These are phyloP conservation scores for Aquilaria malaccensis DNA, from an alignment of 345 rosid genomes.

Conservation along the genomic window DNA sequence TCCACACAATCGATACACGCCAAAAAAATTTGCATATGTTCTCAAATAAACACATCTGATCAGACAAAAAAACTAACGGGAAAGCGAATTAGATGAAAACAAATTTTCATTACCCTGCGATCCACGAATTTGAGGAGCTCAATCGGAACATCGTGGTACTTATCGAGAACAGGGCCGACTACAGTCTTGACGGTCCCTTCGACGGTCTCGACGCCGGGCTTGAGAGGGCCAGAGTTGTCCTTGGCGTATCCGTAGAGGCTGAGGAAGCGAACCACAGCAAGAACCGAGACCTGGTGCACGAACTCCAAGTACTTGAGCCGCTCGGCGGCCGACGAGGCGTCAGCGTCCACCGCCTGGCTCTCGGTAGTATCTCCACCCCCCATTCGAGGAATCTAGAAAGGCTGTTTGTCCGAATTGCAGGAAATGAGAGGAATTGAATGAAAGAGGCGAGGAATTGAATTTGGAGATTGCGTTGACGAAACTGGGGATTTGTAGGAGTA, in stretches of 20 bases:
- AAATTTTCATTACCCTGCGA: slow-evolving; percentile 44
- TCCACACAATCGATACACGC: too few species aligned
- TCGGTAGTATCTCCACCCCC: too few species aligned
- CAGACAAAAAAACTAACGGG: not conserved
- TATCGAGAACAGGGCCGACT: slow-evolving; percentile 66
- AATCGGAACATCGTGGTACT: slow-evolving; percentile 57
- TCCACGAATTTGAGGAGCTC: slow-evolving; percentile 72
- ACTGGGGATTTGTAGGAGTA: too few species aligned
- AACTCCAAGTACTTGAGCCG: slow-evolving; percentile 71
- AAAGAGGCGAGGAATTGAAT: too few species aligned
- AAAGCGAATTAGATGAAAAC: not conserved
- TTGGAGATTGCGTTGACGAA: too few species aligned
- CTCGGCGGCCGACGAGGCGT: slow-evolving; percentile 6
- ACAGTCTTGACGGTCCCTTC: slow-evolving; percentile 79
- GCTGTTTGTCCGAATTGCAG: too few species aligned
- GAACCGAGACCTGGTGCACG: slow-evolving; percentile 66
- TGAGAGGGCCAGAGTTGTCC: slow-evolving; percentile 76
- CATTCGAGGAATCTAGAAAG: too few species aligned
- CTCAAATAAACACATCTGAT: too few species aligned
- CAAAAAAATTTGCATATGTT: too few species aligned
- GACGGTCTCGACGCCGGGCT: slow-evolving; percentile 70
- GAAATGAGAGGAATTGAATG: too few species aligned
- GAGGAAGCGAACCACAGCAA: slow-evolving; percentile 45
- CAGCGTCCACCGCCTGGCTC: too few species aligned
- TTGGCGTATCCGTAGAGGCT: slow-evolving; percentile 62